These are phyloP conservation scores for Acer saccharum DNA, from an alignment of 345 rosid genomes.

Conservation along the genomic window DNA sequence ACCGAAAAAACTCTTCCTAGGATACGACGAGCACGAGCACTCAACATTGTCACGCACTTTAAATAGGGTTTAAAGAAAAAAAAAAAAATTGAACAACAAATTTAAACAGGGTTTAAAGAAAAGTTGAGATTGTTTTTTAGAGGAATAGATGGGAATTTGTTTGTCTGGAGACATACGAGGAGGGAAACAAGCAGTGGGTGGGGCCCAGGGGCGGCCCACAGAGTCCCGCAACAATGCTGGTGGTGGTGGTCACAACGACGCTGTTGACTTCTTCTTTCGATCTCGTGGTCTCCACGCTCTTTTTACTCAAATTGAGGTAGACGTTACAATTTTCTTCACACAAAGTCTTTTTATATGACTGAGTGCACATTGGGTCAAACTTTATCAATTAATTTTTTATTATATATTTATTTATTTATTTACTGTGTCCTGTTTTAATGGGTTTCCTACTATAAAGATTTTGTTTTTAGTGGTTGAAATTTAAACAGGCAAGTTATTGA, in stretches of 20 bases:
- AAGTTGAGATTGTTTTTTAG: background rate
- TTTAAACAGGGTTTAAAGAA: too few relatives aligned
- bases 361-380: background rate
- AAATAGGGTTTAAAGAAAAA: too few relatives aligned
- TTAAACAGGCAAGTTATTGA: background rate
- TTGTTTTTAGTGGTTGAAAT: background rate
- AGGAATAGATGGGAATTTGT: slow-evolving; percentile 64
- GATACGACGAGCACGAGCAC: too few relatives aligned
- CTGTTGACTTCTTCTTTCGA: slow-evolving; percentile 67
- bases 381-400: too few relatives aligned
- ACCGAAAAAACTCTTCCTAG: too few relatives aligned
- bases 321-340: background rate
- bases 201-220: slow-evolving; percentile 39
- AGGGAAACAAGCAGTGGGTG: slow-evolving; percentile 77
- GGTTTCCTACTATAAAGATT: too few relatives aligned
- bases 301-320: slow-evolving; percentile 72
- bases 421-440: too few relatives aligned
- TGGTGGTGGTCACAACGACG: slow-evolving; percentile 48
- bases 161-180: slow-evolving; percentile 52
- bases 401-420: too few relatives aligned
- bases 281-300: slow-evolving; percentile 55
- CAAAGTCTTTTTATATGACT: background rate
- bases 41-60: too few relatives aligned
- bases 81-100: too few relatives aligned
- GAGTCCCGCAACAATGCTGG: slow-evolving; percentile 13